phyloP scores from a whole-genome alignment of 1,284 basidiomycete genomes.

The Leucoagaricus sp. region DNA sequence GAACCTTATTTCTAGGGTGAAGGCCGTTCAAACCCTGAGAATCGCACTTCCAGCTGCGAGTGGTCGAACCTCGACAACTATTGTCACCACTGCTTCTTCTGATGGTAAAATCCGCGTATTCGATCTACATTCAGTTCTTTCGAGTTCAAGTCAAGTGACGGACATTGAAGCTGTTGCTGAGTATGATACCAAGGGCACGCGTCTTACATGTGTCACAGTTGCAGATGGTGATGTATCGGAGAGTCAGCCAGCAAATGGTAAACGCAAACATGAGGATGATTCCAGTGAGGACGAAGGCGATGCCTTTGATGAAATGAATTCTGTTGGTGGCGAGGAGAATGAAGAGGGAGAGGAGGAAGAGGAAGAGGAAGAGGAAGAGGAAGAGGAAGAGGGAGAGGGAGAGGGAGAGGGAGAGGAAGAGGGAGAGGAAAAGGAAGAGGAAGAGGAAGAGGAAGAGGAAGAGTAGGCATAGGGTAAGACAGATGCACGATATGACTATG shows the following conservation, averaged over 20 bases:
- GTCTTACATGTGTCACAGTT: constrained; percentile 79
- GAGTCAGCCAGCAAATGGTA: constrained; percentile 39
- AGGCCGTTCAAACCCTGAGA: constrained; percentile 64
- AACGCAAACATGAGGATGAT: constrained; percentile 32
- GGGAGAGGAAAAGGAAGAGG: constrained; percentile 24
- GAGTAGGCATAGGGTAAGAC: constrained; percentile 18
- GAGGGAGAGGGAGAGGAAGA: constrained; percentile 24
- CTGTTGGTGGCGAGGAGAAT: constrained; percentile 21
- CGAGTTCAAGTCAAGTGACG: constrained; percentile 9
- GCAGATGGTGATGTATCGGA: constrained; percentile 53
- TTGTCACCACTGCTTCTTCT: constrained; percentile 78
- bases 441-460: constrained; percentile 20
- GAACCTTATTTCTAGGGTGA: constrained; percentile 50
- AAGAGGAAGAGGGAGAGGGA: constrained; percentile 24
- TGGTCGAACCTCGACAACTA: constrained; percentile 48
- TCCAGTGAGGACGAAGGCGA: constrained; percentile 26
- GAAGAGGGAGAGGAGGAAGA: constrained; percentile 23
- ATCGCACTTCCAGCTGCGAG: constrained; percentile 46
- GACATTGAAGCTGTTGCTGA: constrained; percentile 58
- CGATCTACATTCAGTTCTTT: constrained; percentile 59
- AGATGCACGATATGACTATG: constrained; percentile 2
- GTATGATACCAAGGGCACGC: constrained; percentile 84
- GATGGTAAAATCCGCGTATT: constrained; percentile 84
- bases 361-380: constrained; percentile 20
- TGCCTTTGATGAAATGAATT: constrained; percentile 21